Evolutionary conservation across 805 yeast genomes (phyloP).

Genomic region (Suhomyces emberorum): DNA sequence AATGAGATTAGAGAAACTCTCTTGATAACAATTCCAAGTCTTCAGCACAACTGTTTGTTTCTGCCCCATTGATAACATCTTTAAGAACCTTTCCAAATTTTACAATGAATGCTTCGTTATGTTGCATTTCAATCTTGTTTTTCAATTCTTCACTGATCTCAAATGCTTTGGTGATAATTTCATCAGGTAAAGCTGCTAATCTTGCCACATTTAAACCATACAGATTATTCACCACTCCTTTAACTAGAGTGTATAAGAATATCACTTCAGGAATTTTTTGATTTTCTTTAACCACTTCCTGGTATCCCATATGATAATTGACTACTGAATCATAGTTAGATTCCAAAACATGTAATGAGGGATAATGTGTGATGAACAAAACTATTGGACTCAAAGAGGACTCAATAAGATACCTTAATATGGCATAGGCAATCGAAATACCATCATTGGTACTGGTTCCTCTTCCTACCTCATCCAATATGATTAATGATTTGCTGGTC

Average conservation of each 20-base stretch:
- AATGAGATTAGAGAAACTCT: too few relatives aligned
- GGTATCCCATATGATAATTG: constrained; percentile 72
- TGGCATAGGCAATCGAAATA: constrained; percentile 72
- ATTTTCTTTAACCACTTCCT: constrained; percentile 34
- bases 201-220: constrained; percentile 86
- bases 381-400: constrained; percentile 46
- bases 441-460: constrained; percentile 79
- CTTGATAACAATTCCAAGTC: not conserved
- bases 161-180: constrained; percentile 45
- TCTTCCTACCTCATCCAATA: constrained; percentile 76
- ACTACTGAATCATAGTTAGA: constrained; percentile 39
- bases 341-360: constrained; percentile 55
- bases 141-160: constrained; percentile 32
- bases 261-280: constrained; percentile 35
- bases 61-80: not conserved
- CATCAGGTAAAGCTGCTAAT: constrained; percentile 58
- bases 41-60: not conserved
- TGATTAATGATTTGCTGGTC: constrained; percentile 55
- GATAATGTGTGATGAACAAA: constrained; percentile 83
- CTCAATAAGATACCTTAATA: constrained; percentile 55
- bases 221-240: constrained; percentile 50
- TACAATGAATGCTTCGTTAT: not conserved
- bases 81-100: not conserved
- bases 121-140: constrained; percentile 21
- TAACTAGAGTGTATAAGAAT: constrained; percentile 35